phyloP scores from a whole-genome alignment of 768 basidiomycete species.

The Tubosaeta brunneosetosa region DNA sequence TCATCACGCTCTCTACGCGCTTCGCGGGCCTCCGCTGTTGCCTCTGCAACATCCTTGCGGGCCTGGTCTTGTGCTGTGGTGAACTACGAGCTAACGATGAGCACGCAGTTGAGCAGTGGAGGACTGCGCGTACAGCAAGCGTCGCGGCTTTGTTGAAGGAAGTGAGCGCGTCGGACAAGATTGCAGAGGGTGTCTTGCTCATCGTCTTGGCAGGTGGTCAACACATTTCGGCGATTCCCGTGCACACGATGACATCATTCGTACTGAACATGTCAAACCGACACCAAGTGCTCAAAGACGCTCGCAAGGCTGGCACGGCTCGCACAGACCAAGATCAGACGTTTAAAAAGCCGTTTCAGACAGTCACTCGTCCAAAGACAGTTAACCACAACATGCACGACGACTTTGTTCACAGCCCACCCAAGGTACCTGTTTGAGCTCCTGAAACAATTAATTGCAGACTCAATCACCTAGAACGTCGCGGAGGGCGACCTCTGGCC shows the following conservation, averaged over 20 bases:
- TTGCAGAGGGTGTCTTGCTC: slow-evolving; percentile 33
- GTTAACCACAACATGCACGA: slow-evolving; percentile 32
- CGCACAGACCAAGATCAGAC: background rate
- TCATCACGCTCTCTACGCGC: slow-evolving; percentile 49
- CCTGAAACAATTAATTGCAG: background rate
- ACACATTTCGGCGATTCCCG: slow-evolving; percentile 24
- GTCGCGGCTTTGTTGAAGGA: slow-evolving; percentile 39
- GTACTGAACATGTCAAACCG: background rate
- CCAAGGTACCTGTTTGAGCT: background rate
- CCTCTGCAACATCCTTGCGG: slow-evolving; percentile 48
- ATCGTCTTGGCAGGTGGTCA: slow-evolving; percentile 14
- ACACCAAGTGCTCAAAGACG: background rate
- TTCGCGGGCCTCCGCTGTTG: slow-evolving; percentile 41
- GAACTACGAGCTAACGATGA: slow-evolving; percentile 36
- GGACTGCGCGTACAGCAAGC: slow-evolving; percentile 33
- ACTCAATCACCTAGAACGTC: slow-evolving; percentile 13
- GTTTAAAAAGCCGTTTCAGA: background rate
- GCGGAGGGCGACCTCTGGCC: background rate
- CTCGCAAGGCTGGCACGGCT: background rate
- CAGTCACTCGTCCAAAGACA: background rate
- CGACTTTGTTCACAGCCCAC: slow-evolving; percentile 21
- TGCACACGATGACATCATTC: slow-evolving; percentile 4
- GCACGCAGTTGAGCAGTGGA: background rate
- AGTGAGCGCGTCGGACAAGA: slow-evolving; percentile 39
- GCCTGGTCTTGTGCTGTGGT: slow-evolving; percentile 53